Evolutionary conservation across 2,329 filamentous ascomycete genomes (phyloP), one percentile per base, ranked within the genome.

Genomic region (Scedosporium dehoogii): DNA sequence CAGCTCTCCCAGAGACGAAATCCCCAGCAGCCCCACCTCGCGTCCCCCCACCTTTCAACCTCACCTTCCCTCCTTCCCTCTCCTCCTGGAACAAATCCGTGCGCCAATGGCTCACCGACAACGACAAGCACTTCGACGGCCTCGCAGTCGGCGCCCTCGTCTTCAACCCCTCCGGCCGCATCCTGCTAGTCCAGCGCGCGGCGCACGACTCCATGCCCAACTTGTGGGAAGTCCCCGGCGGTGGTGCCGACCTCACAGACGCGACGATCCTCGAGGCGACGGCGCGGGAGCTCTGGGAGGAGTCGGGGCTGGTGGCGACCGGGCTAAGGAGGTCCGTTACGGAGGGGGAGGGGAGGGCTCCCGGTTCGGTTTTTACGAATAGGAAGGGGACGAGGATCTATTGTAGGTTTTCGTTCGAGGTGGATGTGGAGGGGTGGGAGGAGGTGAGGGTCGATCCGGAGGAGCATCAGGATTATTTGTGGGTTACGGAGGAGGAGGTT

Each of bases 151-250:
- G 69, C 60, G 71, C 73, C 16, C 66, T 76, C 55, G 70, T 78
- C 63, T 75, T 76, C 63, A 67, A 74, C 68, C 16, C 65, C 46
- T 46, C 66, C 6, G 62, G 68, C 61, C 70, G 72, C 44, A 68
- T 81, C 57, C 76, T 81, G 1, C 74, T 82, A 21, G 66, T 81
- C 9, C 79, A 79, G 67, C 77, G 79, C 67, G 75, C 77, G 29
- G 64, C 73, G 5, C 69, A 73, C 65, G 78, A 81, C 69, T 76
- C 70, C 61, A 74, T 76, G 70, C 79, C 79, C 2, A 68, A 74
- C 62, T 69, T 66, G 3, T 82, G 80, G 80, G 80, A 83, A 63
- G 64, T 74, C 0, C 79, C 80, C 1, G 80, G 80, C 23, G 80
- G 80, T n/a, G 75, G 71, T 0, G 75, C 75, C 48, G 80, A 82